Base-by-base conservation (phyloP, 2,329 filamentous ascomycete genomes). In the Mollisiaceae sp. region DNA sequence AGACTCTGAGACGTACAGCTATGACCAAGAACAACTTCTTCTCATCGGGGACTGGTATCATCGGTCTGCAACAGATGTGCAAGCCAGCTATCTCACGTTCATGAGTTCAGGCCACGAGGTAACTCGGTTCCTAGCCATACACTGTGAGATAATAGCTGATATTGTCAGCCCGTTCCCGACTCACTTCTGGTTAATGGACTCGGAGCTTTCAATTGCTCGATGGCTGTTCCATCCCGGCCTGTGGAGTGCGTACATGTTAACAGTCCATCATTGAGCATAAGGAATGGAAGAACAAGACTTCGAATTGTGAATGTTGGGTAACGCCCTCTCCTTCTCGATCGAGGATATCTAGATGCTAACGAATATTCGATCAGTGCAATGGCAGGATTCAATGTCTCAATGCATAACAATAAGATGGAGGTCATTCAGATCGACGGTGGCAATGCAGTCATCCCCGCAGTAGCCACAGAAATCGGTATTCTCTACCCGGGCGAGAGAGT, bases 21-120 rank as follows among this genome's bases (percentile, higher is more conserved):
- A 78, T 59, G 72, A 78, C 2, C 75, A 79, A 39, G 82, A 83
- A 52, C 62, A 79, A 14, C 67, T 82, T 24, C 73, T 83, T 22
- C 72, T 83, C 11, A 73, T 82, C 24, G 80, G 81, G 5, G 82
- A 83, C 67, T 82, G 81, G 81, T 83, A 83, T 68, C 81, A 82
- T 69, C 75, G 75, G 8, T 68, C 78, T 9, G 79, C 79, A 5
- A 63, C 67, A 8, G 75, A 82, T 22, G 78, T 82, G 27, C 70
- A 82, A 20, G 75, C 74, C 18, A 80, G 78, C 76, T 82, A 81
- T 66, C 75, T 79, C 73, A 75, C 77, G 27, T 74, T 78, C 35
- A 78, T 74, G 4, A 79, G 78, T 20, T 80, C 78, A 68, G 81
- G 79, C 1, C 79, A 78, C 59, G 79, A 80, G 72, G 79, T 80